A percentile compares a stretch with the other conserved stretches of the same genome.
These are phyloP conservation scores for Dalechampia spathulata DNA, from an alignment of 441 rosid species.

Conservation along the genomic window DNA sequence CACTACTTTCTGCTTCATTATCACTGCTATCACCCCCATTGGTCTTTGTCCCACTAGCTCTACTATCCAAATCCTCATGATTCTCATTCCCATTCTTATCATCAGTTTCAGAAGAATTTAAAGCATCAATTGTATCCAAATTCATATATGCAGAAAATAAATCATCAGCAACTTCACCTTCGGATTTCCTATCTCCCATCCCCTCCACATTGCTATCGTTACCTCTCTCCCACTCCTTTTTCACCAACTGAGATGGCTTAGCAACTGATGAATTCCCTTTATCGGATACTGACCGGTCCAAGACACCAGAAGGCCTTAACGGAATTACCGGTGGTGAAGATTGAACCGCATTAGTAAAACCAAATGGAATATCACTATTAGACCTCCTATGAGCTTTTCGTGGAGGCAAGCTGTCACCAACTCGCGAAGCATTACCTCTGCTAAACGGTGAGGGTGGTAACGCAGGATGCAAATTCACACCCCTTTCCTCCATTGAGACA, in stretches of 20 bases:
- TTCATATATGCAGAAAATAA: constrained; percentile 87
- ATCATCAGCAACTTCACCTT: constrained; percentile 80
- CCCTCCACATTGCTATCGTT: constrained; percentile 43
- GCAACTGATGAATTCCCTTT: constrained; percentile 36
- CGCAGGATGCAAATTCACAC: constrained; percentile 41
- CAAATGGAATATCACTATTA: constrained; percentile 77
- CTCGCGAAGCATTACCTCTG: constrained; percentile 32
- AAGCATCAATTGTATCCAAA: constrained; percentile 68
- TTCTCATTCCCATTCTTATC: constrained; percentile 63
- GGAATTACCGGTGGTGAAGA: constrained; percentile 51
- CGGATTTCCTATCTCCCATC: constrained; percentile 62
- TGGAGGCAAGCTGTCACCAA: constrained; percentile 71
- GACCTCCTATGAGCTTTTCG: constrained; percentile 82
- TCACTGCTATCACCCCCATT: constrained; percentile 86
- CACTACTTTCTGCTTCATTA: constrained; percentile 79
- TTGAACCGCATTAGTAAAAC: constrained; percentile 41
- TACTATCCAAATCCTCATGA: constrained; percentile 78
- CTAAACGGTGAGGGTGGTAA: constrained; percentile 65
- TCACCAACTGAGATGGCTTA: constrained; percentile 59
- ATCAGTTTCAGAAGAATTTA: constrained; percentile 79
- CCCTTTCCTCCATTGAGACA: constrained; percentile 62
- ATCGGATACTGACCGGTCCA: constrained; percentile 42
- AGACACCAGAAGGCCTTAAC: constrained; percentile 26
- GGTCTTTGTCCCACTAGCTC: constrained; percentile 82
- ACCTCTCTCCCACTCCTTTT: constrained; percentile 65